Evolutionary conservation across 148 eudicot genomes (phyloP).

Genomic region (Cornus florida): DNA sequence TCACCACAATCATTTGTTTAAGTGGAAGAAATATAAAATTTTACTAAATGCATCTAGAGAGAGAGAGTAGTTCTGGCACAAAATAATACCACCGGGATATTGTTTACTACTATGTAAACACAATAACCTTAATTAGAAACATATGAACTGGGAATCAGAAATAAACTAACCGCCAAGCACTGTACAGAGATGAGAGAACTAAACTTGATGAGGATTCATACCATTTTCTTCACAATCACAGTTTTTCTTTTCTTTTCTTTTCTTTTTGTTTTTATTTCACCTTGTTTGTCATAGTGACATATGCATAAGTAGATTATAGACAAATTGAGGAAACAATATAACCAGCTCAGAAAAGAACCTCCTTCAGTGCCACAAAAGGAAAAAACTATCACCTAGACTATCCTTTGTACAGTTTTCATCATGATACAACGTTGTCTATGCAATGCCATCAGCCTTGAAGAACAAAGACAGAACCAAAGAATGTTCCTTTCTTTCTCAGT

Average conservation of each 20-base stretch:
- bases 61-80: not conserved
- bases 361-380: not conserved
- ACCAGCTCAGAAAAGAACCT: not conserved
- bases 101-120: not conserved
- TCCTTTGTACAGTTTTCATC: not conserved
- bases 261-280: not conserved
- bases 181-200: not conserved
- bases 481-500: not conserved
- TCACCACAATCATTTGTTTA: conserved; percentile 6
- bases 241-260: too few relatives aligned
- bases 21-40: not conserved
- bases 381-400: not conserved
- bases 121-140: not conserved
- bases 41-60: not conserved
- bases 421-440: not conserved
- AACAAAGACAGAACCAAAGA: not conserved
- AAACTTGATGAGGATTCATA: not conserved
- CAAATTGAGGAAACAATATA: not conserved
- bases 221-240: not conserved
- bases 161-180: not conserved
- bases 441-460: not conserved
- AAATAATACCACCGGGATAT: not conserved
- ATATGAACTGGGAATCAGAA: not conserved
- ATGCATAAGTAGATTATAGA: not conserved
- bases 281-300: not conserved